These are phyloP conservation scores for Thymus quinquecostatus DNA, from an alignment of 257 asterid genomes.

Conservation along the genomic window DNA sequence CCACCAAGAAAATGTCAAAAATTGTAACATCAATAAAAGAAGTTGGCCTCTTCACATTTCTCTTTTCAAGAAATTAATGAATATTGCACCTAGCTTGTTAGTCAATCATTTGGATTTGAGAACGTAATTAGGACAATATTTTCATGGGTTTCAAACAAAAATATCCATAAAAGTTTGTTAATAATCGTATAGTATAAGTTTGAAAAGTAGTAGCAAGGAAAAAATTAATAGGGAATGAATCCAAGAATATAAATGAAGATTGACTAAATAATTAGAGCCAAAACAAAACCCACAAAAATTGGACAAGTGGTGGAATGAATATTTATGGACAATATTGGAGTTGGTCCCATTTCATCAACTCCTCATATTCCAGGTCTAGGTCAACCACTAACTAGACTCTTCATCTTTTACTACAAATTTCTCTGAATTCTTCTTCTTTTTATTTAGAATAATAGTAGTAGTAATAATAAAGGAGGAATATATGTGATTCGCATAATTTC, in stretches of 20 bases:
- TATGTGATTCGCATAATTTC: no score
- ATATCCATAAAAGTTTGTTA: background rate
- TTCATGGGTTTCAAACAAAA: background rate
- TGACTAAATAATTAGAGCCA: background rate
- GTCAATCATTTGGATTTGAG: background rate
- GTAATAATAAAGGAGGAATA: no score
- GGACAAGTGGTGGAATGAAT: constrained; percentile 10
- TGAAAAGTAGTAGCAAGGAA: background rate
- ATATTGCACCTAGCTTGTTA: no score
- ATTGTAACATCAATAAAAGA: no score
- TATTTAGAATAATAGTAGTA: no score
- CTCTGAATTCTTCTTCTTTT: no score
- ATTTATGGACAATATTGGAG: background rate
- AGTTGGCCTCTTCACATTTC: no score
- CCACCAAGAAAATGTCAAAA: no score
- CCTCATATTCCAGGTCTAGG: background rate
- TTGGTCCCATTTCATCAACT: background rate
- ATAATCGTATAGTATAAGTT: background rate
- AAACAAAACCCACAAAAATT: background rate
- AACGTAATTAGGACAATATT: background rate
- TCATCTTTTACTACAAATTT: no score
- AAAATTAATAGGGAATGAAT: background rate
- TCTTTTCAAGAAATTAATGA: no score
- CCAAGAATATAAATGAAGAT: background rate
- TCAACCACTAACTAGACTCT: background rate